These are phyloP conservation scores for Buxus sempervirens DNA, from an alignment of 164 flowering plant genomes.

Conservation along the genomic window DNA sequence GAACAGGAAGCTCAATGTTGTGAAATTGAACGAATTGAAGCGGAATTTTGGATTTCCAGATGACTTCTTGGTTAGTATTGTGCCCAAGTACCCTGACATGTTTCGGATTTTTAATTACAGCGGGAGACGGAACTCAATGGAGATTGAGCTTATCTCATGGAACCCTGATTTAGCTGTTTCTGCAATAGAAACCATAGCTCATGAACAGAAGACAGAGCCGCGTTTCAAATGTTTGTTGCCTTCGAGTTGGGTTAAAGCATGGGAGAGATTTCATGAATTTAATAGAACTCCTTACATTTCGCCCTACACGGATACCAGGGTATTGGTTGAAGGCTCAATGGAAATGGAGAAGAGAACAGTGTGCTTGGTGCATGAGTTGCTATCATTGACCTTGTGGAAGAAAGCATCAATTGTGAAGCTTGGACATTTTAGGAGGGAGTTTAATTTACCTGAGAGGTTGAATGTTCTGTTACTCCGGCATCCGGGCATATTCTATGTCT, in stretches of 20 bases:
- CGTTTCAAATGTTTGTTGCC: conserved; percentile 71
- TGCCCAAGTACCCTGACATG: conserved; percentile 67
- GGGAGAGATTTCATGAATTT: conserved; percentile 71
- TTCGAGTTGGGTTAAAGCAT: conserved; percentile 64
- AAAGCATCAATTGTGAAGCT: conserved; percentile 76
- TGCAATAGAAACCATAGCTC: conserved; percentile 47
- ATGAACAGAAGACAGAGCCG: conserved; percentile 40
- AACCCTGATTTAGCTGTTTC: conserved; percentile 61
- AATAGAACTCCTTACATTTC: conserved; percentile 77
- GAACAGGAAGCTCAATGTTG: conserved; percentile 60
- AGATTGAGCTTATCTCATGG: conserved; percentile 78
- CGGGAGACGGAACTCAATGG: conserved; percentile 71
- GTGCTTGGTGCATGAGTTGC: conserved; percentile 78
- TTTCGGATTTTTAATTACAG: conserved; percentile 61
- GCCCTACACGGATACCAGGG: conserved; percentile 47
- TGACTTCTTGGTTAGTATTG: conserved; percentile 73
- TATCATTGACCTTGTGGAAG: conserved; percentile 88
- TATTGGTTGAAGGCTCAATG: conserved; percentile 56
- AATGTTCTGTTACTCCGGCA: conserved; percentile 68
- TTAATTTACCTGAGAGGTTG: conserved; percentile 62
- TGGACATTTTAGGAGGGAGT: conserved; percentile 79
- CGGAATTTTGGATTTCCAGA: conserved; percentile 83
- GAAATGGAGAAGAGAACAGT: conserved; percentile 85
- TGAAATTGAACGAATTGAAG: conserved; percentile 72
- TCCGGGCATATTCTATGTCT: conserved; percentile 91